Evolutionary conservation across 2,329 filamentous ascomycete genomes (phyloP).

Genomic region (Fusarium continuum): DNA sequence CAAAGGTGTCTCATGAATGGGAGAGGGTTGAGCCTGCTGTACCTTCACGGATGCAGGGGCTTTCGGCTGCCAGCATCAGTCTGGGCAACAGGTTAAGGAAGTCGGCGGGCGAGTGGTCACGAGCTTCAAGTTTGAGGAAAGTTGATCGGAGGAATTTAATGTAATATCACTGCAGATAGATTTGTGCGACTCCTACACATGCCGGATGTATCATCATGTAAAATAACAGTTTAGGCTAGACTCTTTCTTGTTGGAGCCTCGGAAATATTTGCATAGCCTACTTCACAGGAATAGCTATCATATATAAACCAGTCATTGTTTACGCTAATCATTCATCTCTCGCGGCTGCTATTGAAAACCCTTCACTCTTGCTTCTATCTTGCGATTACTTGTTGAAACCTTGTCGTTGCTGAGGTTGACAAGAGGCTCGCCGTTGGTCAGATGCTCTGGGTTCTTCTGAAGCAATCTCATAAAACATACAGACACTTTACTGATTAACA

Average conservation of each 20-base stretch:
- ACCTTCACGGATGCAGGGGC: slow-evolving; percentile 37
- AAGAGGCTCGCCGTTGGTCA: slow-evolving; percentile 41
- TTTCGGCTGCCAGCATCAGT: slow-evolving; percentile 56
- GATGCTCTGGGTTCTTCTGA: slow-evolving; percentile 44
- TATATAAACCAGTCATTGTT: background rate
- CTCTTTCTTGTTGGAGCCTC: background rate
- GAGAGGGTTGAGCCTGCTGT: slow-evolving; percentile 41
- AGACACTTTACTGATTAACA: slow-evolving; percentile 47
- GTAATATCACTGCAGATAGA: background rate
- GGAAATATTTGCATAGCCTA: background rate
- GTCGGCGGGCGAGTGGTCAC: slow-evolving; percentile 58
- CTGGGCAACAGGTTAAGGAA: slow-evolving; percentile 60
- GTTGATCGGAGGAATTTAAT: slow-evolving; percentile 40
- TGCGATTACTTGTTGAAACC: too few species aligned
- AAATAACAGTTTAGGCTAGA: background rate
- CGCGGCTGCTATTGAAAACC: background rate
- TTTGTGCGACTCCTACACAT: background rate
- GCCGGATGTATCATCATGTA: slow-evolving; percentile 4
- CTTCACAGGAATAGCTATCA: background rate
- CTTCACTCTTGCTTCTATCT: background rate
- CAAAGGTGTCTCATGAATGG: slow-evolving; percentile 41
- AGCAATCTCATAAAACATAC: slow-evolving; percentile 42
- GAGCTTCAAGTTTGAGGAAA: slow-evolving; percentile 54
- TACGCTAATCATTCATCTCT: too few species aligned
- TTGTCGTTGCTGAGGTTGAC: slow-evolving; percentile 39